A percentile compares a stretch with the other conserved stretches of the same genome.
Conservation (phyloP, 345 rosid species). For the Schrenkiella parvula region DNA sequence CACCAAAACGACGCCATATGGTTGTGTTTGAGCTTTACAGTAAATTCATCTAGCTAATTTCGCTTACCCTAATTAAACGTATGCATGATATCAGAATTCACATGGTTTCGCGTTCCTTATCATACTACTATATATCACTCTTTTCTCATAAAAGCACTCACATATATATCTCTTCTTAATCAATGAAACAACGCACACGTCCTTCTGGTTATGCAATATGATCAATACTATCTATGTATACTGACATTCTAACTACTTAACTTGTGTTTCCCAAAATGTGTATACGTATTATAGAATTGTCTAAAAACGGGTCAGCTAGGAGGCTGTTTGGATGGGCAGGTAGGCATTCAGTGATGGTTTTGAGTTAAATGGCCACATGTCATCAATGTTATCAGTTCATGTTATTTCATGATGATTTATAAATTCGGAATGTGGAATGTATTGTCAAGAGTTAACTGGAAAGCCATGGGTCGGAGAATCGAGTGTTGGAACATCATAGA, state of each 20-base stretch:
- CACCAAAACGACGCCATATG: conserved; percentile 6
- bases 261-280: not conserved
- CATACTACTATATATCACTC: not conserved
- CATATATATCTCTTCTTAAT: not conserved
- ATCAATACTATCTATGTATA: not conserved
- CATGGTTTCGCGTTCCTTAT: conserved; percentile 9
- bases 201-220: not conserved
- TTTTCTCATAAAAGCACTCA: not conserved
- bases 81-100: not conserved
- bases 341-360: conserved; percentile 13
- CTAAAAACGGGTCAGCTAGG: conserved; percentile 5
- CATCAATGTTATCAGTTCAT: not conserved
- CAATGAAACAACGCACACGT: conserved; percentile 6
- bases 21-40: conserved; percentile 9
- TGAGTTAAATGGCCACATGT: conserved; percentile 10
- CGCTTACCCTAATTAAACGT: not conserved
- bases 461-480: too few relatives aligned
- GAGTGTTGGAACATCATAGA: too few relatives aligned
- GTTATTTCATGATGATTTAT: too few relatives aligned
- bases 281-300: not conserved
- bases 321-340: conserved; percentile 2
- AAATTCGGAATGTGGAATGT: too few relatives aligned
- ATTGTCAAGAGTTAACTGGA: too few relatives aligned
- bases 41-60: not conserved
- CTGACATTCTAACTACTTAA: not conserved